A percentile compares a stretch with the other conserved stretches of the same genome.
These are phyloP conservation scores for Neofusicoccum cordaticola DNA, from an alignment of 2,329 filamentous ascomycete species.

Conservation along the genomic window DNA sequence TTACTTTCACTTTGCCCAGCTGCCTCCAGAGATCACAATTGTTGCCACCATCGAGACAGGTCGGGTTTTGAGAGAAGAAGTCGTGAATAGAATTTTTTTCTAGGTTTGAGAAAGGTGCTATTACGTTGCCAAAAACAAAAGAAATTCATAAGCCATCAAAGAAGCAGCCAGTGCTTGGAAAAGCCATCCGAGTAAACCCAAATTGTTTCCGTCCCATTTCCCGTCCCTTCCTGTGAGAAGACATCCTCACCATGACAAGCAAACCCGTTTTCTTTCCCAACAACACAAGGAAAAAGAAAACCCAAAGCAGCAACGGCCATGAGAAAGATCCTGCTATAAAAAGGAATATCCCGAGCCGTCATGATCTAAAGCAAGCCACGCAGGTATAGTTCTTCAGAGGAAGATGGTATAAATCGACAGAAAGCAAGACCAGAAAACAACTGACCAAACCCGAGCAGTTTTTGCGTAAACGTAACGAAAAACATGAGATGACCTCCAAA, in stretches of 20 bases:
- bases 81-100: neutral
- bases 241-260: neutral
- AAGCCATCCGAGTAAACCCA: slow-evolving; percentile 12
- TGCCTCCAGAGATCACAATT: neutral
- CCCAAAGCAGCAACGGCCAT: neutral
- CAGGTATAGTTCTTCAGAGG: slow-evolving; percentile 4
- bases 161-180: slow-evolving; percentile 15
- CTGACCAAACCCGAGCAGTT: slow-evolving; percentile 6
- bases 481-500: slow-evolving; percentile 15
- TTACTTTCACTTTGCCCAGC: neutral
- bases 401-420: slow-evolving; percentile 10
- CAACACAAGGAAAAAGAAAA: neutral
- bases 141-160: slow-evolving; percentile 8
- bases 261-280: slow-evolving; percentile 4
- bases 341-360: slow-evolving; percentile 4
- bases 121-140: slow-evolving; percentile 9
- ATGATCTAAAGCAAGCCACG: slow-evolving; percentile 2
- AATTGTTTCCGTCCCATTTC: slow-evolving; percentile 5
- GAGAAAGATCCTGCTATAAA: slow-evolving; percentile 2
- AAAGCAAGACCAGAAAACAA: slow-evolving; percentile 9
- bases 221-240: neutral
- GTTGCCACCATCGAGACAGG: neutral
- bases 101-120: neutral
- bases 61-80: neutral
- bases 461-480: slow-evolving; percentile 8